Evolutionary conservation across 2,329 filamentous ascomycete species (phyloP), one percentile per base, ranked within the genome.

Genomic region (Kalaharituber pfeilii): DNA sequence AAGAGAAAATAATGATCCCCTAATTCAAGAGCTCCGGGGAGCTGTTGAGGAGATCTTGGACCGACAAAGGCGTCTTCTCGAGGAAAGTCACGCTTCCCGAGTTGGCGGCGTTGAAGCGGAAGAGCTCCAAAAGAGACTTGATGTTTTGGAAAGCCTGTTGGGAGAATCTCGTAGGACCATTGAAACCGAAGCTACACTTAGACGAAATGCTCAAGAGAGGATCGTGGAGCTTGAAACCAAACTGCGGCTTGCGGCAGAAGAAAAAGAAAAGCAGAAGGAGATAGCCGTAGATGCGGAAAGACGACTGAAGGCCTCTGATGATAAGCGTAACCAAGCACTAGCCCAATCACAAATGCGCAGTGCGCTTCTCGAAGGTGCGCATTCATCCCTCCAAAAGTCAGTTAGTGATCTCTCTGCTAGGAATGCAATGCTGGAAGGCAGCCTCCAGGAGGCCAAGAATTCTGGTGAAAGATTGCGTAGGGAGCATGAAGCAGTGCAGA

Each of bases 161-260:
- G 75, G 75, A 56, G 69, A 75, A 8, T 77, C 82, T 30, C 80
- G 86, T 60, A 72, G 74, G 30, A 75, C 75, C 54, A 75, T 75
- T 1, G 81, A 86, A 58, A 69, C 77, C 52, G 82, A 88, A 62
- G 69, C 81, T 56, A 71, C 74, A 45, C 69, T 70, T 49, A 78
- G 83, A 56, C 76, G 82, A 53, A 73, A 78, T 29, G 80, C 81
- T 1, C 83, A 88, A 65, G 84, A 88, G 63, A 77, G 78, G 57
- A 71, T 86, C 13, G 76, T 80, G 4, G 82, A 88, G 64, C 74
- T 80, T n/a, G 81, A 87, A 67, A 59, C 52, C 15, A 60, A 53
- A 30, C 49, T 63, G n/a, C 56, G 56, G 44, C 49, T 58, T 26
- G 58, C 59, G 1, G 53, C 60, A 13, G 62, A 60, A 42, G 62